These are phyloP conservation scores for Schizosaccharomyces osmophilus DNA, from an alignment of 805 yeast species.

Conservation along the genomic window DNA sequence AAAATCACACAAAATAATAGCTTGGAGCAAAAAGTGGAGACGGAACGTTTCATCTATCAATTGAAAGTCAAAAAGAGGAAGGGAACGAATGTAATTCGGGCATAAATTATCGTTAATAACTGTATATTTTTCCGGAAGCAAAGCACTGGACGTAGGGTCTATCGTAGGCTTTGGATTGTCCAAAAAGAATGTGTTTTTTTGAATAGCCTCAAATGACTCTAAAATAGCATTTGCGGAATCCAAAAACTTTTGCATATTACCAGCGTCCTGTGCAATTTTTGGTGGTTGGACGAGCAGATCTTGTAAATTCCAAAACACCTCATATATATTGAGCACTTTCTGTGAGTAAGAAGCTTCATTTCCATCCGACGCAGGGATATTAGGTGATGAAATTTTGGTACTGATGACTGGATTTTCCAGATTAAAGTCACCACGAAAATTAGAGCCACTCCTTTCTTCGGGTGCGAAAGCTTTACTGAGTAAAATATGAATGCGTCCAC, in stretches of 20 bases:
- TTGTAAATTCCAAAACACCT: constrained; percentile 14
- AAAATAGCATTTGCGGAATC: neutral
- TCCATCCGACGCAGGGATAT: neutral
- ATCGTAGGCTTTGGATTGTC: neutral
- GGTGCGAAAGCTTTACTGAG: constrained; percentile 16
- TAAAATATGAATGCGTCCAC: constrained; percentile 15
- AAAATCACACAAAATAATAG: neutral
- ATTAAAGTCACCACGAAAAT: constrained; percentile 15
- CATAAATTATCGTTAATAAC: neutral
- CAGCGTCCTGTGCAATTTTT: constrained; percentile 2
- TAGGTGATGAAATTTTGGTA: neutral
- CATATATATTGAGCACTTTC: constrained; percentile 6
- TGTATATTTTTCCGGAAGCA: neutral
- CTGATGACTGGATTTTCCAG: constrained; percentile 9
- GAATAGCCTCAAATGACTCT: neutral
- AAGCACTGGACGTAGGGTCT: neutral
- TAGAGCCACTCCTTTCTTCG: constrained; percentile 16
- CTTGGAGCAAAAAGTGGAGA: neutral
- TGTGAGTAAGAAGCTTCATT: neutral
- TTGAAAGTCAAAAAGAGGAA: neutral
- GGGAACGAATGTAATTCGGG: neutral
- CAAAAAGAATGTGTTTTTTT: neutral
- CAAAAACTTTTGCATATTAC: neutral
- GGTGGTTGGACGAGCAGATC: constrained; percentile 12
- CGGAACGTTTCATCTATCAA: neutral